Evolutionary conservation across 495 filamentous ascomycete genomes (phyloP).

Genomic region (Penicillium herquei): DNA sequence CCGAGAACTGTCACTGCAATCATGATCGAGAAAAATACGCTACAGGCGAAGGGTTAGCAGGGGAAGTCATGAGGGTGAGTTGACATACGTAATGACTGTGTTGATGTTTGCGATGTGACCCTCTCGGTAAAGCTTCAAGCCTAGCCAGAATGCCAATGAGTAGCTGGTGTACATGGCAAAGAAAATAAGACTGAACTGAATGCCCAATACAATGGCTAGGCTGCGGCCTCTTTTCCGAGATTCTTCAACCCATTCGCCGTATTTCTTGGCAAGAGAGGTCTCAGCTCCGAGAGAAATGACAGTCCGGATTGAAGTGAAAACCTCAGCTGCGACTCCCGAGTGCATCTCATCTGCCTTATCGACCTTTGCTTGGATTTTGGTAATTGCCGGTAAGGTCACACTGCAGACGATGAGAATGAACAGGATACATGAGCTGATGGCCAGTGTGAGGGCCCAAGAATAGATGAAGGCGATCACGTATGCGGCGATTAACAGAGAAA

Average conservation of each 20-base stretch:
- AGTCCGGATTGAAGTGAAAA: constrained; percentile 47
- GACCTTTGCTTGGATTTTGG: constrained; percentile 32
- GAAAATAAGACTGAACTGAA: constrained; percentile 32
- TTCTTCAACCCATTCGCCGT: constrained; percentile 54
- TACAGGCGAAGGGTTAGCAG: constrained; percentile 14
- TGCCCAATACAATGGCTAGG: constrained; percentile 23
- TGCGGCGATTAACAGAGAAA: constrained; percentile 50
- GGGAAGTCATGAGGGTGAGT: background rate
- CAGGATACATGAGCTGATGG: constrained; percentile 39
- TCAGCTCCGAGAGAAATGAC: constrained; percentile 55
- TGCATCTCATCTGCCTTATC: constrained; percentile 31
- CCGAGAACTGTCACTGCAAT: constrained; percentile 28
- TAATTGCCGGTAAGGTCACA: constrained; percentile 38
- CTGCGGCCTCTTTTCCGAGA: constrained; percentile 50
- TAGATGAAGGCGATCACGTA: constrained; percentile 50
- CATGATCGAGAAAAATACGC: constrained; percentile 21
- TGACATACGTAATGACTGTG: constrained; percentile 48
- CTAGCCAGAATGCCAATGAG: constrained; percentile 53
- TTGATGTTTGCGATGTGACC: constrained; percentile 39
- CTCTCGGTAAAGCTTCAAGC: constrained; percentile 37
- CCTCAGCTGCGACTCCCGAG: constrained; percentile 46
- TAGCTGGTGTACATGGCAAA: constrained; percentile 48
- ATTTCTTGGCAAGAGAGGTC: constrained; percentile 34
- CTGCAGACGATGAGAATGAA: constrained; percentile 32
- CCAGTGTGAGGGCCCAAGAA: constrained; percentile 48